Evolutionary conservation across 2,329 filamentous ascomycete genomes (phyloP).

Genomic region (Cordyceps cateniannulata): DNA sequence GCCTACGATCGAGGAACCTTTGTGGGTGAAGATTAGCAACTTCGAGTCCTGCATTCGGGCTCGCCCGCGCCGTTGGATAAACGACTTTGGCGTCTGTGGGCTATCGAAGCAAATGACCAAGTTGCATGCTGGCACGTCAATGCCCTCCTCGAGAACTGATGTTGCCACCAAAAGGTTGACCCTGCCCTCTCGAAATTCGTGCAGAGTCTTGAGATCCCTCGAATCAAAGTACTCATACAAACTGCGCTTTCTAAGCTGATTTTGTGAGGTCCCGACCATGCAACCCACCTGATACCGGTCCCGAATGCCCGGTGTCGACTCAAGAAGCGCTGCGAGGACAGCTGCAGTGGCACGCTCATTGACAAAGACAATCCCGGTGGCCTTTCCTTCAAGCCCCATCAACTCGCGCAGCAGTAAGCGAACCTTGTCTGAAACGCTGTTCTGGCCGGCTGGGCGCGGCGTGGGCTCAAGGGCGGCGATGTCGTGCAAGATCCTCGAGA

Average conservation of each 20-base stretch:
- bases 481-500: constrained; percentile 39
- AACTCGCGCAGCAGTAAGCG: constrained; percentile 46
- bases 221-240: constrained; percentile 32
- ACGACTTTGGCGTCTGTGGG: constrained; percentile 45
- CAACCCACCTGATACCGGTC: constrained; percentile 43
- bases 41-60: constrained; percentile 45
- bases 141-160: constrained; percentile 60
- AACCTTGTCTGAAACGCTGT: constrained; percentile 51
- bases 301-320: constrained; percentile 41
- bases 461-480: constrained; percentile 23
- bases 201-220: constrained; percentile 27
- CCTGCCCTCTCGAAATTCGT: constrained; percentile 46
- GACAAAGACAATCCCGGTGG: constrained; percentile 61
- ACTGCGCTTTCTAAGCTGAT: constrained; percentile 29
- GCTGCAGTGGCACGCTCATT: constrained; percentile 54
- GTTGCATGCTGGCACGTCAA: constrained; percentile 60
- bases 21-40: constrained; percentile 40
- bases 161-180: constrained; percentile 56
- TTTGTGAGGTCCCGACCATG: constrained; percentile 48
- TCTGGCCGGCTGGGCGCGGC: constrained; percentile 13
- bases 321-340: constrained; percentile 53
- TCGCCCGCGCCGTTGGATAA: constrained; percentile 51
- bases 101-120: constrained; percentile 52
- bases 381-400: constrained; percentile 31
- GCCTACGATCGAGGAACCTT: constrained; percentile 20